Conservation (phyloP, 345 rosid species). For the Balakata baccata region DNA sequence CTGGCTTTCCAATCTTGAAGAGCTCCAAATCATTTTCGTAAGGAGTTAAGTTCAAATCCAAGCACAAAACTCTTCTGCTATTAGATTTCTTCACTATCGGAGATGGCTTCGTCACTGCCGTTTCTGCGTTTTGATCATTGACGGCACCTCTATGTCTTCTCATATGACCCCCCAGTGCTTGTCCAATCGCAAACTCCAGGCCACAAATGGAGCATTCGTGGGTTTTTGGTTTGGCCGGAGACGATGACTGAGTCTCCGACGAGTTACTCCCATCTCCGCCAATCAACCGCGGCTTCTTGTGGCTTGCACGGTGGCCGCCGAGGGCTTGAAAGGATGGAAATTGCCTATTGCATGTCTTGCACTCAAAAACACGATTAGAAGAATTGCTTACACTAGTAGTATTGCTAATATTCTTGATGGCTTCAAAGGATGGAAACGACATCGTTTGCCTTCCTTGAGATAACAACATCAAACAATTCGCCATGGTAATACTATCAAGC, state of each 20-base stretch:
- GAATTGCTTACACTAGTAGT: neutral
- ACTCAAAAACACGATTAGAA: constrained; percentile 51
- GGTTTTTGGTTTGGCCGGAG: constrained; percentile 40
- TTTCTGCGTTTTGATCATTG: constrained; percentile 15
- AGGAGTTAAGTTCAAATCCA: constrained; percentile 73
- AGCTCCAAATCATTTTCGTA: constrained; percentile 54
- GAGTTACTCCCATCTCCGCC: constrained; percentile 6
- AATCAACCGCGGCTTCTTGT: constrained; percentile 50
- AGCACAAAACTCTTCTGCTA: constrained; percentile 42
- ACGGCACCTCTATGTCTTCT: constrained; percentile 47
- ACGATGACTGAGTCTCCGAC: constrained; percentile 13
- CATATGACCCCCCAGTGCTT: constrained; percentile 72
- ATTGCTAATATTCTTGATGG: neutral
- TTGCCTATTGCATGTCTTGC: constrained; percentile 62
- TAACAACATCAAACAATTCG: constrained; percentile 52
- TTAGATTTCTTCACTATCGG: constrained; percentile 46
- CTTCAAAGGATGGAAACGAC: constrained; percentile 6
- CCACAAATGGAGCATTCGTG: constrained; percentile 94
- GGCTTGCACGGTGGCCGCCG: constrained; percentile 71
- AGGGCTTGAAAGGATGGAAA: constrained; percentile 63
- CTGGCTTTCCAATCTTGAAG: constrained; percentile 30
- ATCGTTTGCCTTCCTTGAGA: constrained; percentile 28
- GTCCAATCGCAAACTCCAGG: constrained; percentile 70
- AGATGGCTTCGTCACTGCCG: neutral
- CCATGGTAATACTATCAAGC: constrained; percentile 43